Percentiles rank a stretch among this genome's conserved stretches.
These are phyloP conservation scores for Cytospora piceae DNA, from an alignment of 2,329 filamentous ascomycete genomes.

Conservation along the genomic window DNA sequence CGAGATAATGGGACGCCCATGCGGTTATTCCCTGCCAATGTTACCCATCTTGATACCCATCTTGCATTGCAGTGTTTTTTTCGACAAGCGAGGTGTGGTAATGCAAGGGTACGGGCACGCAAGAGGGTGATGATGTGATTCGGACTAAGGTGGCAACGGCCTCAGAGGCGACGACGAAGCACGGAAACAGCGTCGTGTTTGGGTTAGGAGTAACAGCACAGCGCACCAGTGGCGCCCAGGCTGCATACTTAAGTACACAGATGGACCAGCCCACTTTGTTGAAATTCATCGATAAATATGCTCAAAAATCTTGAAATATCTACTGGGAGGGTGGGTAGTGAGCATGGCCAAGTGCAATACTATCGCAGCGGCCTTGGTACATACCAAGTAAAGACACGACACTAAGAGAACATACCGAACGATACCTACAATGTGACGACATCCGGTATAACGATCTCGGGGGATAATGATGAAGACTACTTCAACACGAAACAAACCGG, in stretches of 20 bases:
- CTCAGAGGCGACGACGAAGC: constrained; percentile 1
- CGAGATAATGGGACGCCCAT: constrained; percentile 12
- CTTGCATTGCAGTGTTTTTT: constrained; percentile 4
- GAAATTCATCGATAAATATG: background rate
- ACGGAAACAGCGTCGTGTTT: constrained; percentile 14
- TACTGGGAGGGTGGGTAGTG: background rate
- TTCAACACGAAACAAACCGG: background rate
- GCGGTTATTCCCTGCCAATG: background rate
- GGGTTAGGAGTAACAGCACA: background rate
- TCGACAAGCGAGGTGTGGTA: constrained; percentile 1
- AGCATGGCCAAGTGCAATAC: background rate
- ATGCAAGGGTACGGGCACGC: constrained; percentile 25
- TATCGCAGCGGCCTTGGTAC: background rate
- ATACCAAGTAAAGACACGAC: background rate
- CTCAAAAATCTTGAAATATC: background rate
- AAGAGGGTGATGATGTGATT: constrained; percentile 28
- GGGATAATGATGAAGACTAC: background rate
- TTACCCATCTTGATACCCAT: constrained; percentile 5
- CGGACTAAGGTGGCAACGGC: constrained; percentile 26
- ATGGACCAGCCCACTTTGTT: background rate
- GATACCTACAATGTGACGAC: background rate
- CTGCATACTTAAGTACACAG: background rate
- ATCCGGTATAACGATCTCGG: no score
- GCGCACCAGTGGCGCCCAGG: background rate
- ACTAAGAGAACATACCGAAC: background rate